A percentile compares a stretch with the other conserved stretches of the same genome.
phyloP scores from a whole-genome alignment of 768 basidiomycete species.

The Hypholoma fasciculare region DNA sequence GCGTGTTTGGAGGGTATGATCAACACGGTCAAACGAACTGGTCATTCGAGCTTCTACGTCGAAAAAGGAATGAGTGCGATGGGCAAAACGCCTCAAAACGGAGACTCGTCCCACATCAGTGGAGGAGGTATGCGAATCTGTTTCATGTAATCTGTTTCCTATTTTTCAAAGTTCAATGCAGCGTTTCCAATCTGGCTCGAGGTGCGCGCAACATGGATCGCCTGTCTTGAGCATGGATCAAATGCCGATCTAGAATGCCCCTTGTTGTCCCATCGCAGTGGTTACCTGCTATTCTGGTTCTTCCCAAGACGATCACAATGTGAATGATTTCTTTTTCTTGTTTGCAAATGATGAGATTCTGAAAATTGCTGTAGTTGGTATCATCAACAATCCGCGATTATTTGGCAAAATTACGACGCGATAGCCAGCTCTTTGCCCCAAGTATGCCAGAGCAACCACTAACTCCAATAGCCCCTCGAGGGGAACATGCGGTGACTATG shows the following conservation, averaged over 20 bases:
- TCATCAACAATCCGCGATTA: conserved; percentile 69
- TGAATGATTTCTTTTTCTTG: conserved; percentile 30
- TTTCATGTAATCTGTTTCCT: background rate
- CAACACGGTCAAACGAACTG: conserved; percentile 74
- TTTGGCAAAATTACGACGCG: conserved; percentile 55
- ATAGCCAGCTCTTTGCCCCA: conserved; percentile 32
- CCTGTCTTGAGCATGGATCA: background rate
- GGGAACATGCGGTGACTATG: conserved; percentile 17
- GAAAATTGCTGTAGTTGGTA: conserved; percentile 48
- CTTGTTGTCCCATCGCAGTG: conserved; percentile 80
- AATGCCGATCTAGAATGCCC: conserved; percentile 58
- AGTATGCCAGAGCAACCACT: conserved; percentile 32
- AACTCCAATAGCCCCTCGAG: conserved; percentile 15
- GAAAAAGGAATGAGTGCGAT: conserved; percentile 86
- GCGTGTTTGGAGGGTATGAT: conserved; percentile 77
- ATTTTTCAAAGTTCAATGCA: conserved; percentile 24
- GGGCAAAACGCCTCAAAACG: conserved; percentile 71
- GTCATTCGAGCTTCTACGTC: conserved; percentile 84
- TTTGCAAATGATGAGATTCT: background rate
- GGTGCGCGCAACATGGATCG: conserved; percentile 32
- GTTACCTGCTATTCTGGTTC: conserved; percentile 82
- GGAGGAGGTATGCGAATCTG: conserved; percentile 69
- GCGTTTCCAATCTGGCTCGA: conserved; percentile 88
- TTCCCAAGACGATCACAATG: conserved; percentile 77
- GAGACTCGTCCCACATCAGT: conserved; percentile 50